Percentiles rank a stretch among this genome's conserved stretches.
Evolutionary conservation across 352 stramenopile species (phyloP).

Genomic region (Globisporangium nagaii): DNA sequence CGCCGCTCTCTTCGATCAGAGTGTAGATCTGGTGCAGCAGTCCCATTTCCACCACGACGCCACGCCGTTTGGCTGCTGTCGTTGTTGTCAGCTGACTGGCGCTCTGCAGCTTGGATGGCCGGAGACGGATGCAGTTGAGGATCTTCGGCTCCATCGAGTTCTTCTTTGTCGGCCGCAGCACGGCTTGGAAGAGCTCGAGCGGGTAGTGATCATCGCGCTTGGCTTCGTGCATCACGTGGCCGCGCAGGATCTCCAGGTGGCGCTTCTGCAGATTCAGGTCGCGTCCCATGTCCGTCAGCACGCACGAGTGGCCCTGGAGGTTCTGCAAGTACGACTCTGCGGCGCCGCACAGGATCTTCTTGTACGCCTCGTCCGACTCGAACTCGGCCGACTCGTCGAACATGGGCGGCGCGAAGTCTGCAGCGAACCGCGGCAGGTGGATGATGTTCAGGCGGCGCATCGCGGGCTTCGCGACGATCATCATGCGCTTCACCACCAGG

Average conservation of each 20-base stretch:
- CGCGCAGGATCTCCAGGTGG: conserved; percentile 57
- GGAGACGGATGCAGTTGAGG: conserved; percentile 77
- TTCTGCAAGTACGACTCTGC: conserved; percentile 58
- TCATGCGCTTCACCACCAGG: conserved; percentile 77
- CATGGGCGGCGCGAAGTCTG: conserved; percentile 54
- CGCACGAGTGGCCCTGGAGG: conserved; percentile 50
- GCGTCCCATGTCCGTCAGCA: conserved; percentile 64
- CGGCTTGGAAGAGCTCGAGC: conserved; percentile 71
- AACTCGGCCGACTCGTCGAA: conserved; percentile 69
- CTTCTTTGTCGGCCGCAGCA: conserved; percentile 53
- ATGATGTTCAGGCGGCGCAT: conserved; percentile 79
- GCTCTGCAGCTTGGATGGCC: conserved; percentile 19
- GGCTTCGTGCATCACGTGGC: conserved; percentile 61
- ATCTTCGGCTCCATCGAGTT: conserved; percentile 61
- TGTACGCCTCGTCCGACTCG: conserved; percentile 77
- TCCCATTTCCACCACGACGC: conserved; percentile 61
- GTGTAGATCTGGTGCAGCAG: conserved; percentile 67
- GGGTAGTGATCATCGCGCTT: conserved; percentile 54
- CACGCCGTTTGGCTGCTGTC: conserved; percentile 4
- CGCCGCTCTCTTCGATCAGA: conserved; percentile 62
- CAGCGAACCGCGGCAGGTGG: conserved; percentile 66
- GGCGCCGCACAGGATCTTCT: conserved; percentile 49
- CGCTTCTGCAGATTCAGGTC: conserved; percentile 67
- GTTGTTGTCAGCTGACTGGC: no score
- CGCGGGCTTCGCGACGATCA: conserved; percentile 54